Percentiles rank a stretch among this genome's conserved stretches.
These are phyloP conservation scores for Chalciporus chontae DNA, from an alignment of 768 basidiomycete genomes.

Conservation along the genomic window DNA sequence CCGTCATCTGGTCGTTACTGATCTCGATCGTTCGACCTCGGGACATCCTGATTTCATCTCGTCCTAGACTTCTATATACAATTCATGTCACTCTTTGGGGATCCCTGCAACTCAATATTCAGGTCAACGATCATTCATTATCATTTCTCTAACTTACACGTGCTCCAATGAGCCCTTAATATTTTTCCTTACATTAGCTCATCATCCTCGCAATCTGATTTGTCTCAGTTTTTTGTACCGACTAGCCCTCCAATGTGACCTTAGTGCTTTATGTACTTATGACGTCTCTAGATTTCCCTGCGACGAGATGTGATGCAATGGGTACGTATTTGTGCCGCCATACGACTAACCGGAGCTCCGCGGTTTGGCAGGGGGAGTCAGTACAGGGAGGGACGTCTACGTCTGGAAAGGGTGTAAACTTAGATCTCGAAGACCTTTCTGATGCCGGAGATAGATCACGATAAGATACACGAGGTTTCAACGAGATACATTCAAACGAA, in stretches of 20 bases:
- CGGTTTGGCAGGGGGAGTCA: constrained; percentile 18
- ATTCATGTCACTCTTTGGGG: constrained; percentile 33
- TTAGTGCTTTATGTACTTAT: constrained; percentile 29
- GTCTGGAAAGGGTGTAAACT: background rate
- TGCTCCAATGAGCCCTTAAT: constrained; percentile 31
- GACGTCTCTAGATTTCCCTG: constrained; percentile 9
- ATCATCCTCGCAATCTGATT: constrained; percentile 27
- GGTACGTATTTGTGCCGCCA: constrained; percentile 12
- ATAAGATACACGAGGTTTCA: constrained; percentile 15
- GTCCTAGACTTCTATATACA: constrained; percentile 32
- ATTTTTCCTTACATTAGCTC: constrained; percentile 29
- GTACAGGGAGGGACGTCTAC: background rate
- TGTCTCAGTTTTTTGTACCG: constrained; percentile 23
- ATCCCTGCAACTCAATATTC: constrained; percentile 33
- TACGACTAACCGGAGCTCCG: constrained; percentile 26
- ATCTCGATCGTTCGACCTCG: constrained; percentile 31
- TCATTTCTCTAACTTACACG: constrained; percentile 33
- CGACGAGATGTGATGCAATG: constrained; percentile 19
- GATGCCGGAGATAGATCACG: constrained; percentile 10
- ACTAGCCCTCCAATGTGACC: constrained; percentile 22
- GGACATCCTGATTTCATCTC: constrained; percentile 33
- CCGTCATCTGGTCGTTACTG: constrained; percentile 41
- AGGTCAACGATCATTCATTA: constrained; percentile 38
- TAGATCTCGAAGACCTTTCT: constrained; percentile 5
- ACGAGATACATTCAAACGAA: background rate